Conservation (phyloP, 345 rosid genomes). For the Passiflora organensis region DNA sequence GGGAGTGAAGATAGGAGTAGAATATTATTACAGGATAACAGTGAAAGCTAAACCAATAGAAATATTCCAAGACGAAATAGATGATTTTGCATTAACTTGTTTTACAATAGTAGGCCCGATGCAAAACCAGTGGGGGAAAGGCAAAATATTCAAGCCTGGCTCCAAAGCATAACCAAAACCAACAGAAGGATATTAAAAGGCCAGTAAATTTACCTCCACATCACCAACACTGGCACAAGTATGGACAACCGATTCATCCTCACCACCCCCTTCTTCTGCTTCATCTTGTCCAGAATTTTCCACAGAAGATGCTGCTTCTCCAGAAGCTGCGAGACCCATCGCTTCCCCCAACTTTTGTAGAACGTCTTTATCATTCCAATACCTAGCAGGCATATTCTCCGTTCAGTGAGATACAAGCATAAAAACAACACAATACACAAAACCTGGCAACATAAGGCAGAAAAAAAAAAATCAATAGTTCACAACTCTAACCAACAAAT, state of each 20-base stretch:
- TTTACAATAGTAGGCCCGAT: too few relatives aligned
- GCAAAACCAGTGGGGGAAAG: too few relatives aligned
- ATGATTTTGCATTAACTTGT: too few relatives aligned
- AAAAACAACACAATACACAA: constrained; percentile 2
- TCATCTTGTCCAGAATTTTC: constrained; percentile 50
- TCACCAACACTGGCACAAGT: constrained; percentile 91
- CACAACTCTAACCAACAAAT: too few relatives aligned
- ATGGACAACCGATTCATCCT: constrained; percentile 91
- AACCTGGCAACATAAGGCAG: background rate
- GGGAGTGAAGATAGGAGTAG: too few relatives aligned
- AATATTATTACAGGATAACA: too few relatives aligned
- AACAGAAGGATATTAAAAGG: background rate
- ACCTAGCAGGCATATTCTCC: constrained; percentile 38
- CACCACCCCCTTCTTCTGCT: constrained; percentile 65
- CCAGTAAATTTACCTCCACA: constrained; percentile 58
- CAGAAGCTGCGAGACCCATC: constrained; percentile 78
- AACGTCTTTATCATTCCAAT: constrained; percentile 93
- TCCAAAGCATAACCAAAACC: too few relatives aligned
- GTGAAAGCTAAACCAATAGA: too few relatives aligned
- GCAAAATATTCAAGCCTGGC: too few relatives aligned
- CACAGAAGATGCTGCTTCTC: constrained; percentile 61
- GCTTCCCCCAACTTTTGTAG: constrained; percentile 94
- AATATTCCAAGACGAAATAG: too few relatives aligned
- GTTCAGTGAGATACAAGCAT: constrained; percentile 5
- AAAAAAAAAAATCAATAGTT: background rate